Percentiles rank a stretch among this genome's conserved stretches.
Conservation (phyloP, 495 filamentous ascomycete species). For the Xylaria flabelliformis region DNA sequence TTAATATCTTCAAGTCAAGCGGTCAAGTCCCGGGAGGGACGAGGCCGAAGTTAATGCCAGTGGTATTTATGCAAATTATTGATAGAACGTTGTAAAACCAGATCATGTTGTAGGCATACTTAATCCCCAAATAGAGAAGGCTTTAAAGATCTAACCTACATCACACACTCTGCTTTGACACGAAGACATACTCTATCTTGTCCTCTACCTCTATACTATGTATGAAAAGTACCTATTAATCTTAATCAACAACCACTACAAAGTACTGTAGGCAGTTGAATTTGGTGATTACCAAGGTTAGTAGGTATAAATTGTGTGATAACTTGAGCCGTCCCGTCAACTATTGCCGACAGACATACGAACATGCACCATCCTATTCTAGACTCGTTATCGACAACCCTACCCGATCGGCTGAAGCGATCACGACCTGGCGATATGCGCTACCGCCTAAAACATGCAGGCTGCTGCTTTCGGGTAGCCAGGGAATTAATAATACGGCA, state of each 20-base stretch:
- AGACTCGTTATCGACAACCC: not conserved
- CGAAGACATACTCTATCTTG: too few species aligned
- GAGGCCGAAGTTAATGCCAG: not conserved
- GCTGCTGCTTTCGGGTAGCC: not conserved
- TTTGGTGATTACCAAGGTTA: not conserved
- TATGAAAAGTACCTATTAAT: not conserved
- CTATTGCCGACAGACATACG: not conserved
- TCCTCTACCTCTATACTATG: not conserved
- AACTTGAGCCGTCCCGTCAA: not conserved
- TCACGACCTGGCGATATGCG: conserved; percentile 6
- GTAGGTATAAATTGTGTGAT: not conserved
- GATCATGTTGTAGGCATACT: not conserved
- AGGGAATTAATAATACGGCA: not conserved
- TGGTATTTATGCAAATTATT: not conserved
- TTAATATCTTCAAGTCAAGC: not conserved
- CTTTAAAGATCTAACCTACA: not conserved
- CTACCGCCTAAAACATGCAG: not conserved
- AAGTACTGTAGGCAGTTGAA: not conserved
- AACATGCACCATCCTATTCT: not conserved
- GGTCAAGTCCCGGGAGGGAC: not conserved
- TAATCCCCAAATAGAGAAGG: not conserved
- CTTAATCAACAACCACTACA: not conserved
- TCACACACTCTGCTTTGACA: not conserved
- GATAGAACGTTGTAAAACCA: not conserved
- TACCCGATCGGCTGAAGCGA: not conserved